Evolutionary conservation across 495 filamentous ascomycete species (phyloP).

Genomic region (Neurospora sp.): DNA sequence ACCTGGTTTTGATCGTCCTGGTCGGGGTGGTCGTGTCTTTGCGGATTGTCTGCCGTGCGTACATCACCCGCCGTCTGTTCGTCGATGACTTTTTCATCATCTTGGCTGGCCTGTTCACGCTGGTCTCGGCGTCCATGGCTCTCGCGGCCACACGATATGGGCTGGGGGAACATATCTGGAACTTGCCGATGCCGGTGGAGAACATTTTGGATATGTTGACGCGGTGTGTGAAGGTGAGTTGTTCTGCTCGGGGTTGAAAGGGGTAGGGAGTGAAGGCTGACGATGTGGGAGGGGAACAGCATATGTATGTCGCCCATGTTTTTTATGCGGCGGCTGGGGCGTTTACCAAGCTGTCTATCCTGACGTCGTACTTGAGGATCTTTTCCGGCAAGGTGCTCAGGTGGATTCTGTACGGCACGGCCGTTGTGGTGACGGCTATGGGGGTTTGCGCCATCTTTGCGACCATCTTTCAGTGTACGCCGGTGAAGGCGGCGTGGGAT

Average conservation of each 20-base stretch:
- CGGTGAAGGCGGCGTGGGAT: constrained; percentile 34
- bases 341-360: constrained; percentile 21
- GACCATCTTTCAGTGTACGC: constrained; percentile 38
- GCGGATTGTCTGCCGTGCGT: constrained; percentile 7
- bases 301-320: constrained; percentile 17
- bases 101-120: constrained; percentile 14
- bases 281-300: constrained; percentile 2
- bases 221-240: constrained; percentile 9
- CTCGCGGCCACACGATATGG: constrained; percentile 13
- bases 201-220: constrained; percentile 7
- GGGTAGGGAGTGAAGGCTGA: not conserved
- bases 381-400: constrained; percentile 13
- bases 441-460: constrained; percentile 31
- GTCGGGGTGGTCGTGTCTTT: constrained; percentile 8
- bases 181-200: constrained; percentile 8
- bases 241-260: too few relatives aligned
- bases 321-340: constrained; percentile 18
- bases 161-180: constrained; percentile 22
- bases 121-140: constrained; percentile 10
- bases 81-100: constrained; percentile 16
- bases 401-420: constrained; percentile 8
- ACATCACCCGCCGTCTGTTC: constrained; percentile 10
- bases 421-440: constrained; percentile 24
- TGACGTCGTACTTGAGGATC: constrained; percentile 21
- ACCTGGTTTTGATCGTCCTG: constrained; percentile 11